These are phyloP conservation scores for Fragaria nilgerrensis DNA, from an alignment of 306 rosid species.

Conservation along the genomic window DNA sequence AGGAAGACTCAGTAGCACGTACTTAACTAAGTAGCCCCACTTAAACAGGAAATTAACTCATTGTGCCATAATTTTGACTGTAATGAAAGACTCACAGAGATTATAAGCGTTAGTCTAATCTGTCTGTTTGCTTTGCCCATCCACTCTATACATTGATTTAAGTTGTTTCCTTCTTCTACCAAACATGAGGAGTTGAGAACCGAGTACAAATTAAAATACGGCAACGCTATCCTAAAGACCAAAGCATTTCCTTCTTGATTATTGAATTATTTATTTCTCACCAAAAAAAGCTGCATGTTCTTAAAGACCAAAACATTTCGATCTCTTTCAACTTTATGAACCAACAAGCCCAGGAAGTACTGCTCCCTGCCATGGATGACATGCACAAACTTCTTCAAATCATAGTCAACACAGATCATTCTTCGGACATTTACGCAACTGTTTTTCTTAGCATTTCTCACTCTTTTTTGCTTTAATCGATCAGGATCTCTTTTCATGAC, in stretches of 20 bases:
- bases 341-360: neutral
- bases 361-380: neutral
- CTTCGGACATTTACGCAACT: neutral
- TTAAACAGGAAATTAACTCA: neutral
- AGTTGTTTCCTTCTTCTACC: neutral
- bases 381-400: neutral
- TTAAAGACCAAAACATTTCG: neutral
- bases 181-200: neutral
- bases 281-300: neutral
- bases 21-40: neutral
- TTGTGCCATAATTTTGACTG: neutral
- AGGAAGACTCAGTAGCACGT: neutral
- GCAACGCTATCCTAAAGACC: no score
- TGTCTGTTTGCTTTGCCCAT: neutral
- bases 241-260: no score
- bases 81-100: neutral
- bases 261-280: no score
- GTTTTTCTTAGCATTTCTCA: neutral
- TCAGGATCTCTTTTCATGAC: neutral
- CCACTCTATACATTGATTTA: neutral
- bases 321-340: neutral
- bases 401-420: neutral
- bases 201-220: neutral
- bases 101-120: neutral
- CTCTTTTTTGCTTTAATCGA: neutral